Conservation (phyloP, 768 basidiomycete species). For the Amanita inopinata region DNA sequence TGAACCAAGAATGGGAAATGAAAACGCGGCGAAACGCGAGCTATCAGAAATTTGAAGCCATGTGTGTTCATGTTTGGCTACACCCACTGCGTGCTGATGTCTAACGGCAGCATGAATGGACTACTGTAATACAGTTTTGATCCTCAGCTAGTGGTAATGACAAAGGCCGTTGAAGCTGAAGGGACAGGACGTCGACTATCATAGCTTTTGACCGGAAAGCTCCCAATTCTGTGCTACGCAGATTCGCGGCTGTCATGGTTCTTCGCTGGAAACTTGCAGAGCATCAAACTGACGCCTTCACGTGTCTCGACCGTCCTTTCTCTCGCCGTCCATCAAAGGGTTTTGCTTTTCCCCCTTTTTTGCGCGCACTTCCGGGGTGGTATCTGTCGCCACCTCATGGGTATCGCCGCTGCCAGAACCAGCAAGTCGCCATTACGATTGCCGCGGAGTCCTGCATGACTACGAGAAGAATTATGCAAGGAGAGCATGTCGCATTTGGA, state of each 20-base stretch:
- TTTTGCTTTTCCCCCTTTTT: not conserved
- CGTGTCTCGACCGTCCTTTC: constrained; percentile 1
- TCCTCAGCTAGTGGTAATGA: too few relatives aligned
- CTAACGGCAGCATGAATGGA: too few relatives aligned
- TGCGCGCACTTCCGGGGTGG: constrained; percentile 13
- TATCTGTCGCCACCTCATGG: constrained; percentile 32
- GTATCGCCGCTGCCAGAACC: constrained; percentile 15
- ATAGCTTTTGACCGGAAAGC: constrained; percentile 1
- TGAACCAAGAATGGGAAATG: not conserved
- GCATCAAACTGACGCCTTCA: constrained; percentile 1
- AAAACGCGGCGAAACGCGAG: not conserved
- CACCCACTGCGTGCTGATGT: not conserved
- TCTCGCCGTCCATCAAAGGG: not conserved
- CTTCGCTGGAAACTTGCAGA: constrained; percentile 3
- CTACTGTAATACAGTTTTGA: too few relatives aligned
- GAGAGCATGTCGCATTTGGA: constrained; percentile 24
- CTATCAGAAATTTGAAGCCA: not conserved
- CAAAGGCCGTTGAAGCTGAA: constrained; percentile 1
- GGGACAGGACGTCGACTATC: constrained; percentile 2
- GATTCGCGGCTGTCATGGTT: constrained; percentile 8
- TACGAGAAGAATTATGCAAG: constrained; percentile 22
- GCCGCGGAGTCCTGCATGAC: constrained; percentile 24
- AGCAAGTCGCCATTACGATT: constrained; percentile 21
- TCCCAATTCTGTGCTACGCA: not conserved
- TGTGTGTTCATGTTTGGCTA: constrained; percentile 5